Evolutionary conservation across 352 stramenopile species (phyloP), one percentile per base, ranked within the genome.

Genomic region (Pythium brachiatum): DNA sequence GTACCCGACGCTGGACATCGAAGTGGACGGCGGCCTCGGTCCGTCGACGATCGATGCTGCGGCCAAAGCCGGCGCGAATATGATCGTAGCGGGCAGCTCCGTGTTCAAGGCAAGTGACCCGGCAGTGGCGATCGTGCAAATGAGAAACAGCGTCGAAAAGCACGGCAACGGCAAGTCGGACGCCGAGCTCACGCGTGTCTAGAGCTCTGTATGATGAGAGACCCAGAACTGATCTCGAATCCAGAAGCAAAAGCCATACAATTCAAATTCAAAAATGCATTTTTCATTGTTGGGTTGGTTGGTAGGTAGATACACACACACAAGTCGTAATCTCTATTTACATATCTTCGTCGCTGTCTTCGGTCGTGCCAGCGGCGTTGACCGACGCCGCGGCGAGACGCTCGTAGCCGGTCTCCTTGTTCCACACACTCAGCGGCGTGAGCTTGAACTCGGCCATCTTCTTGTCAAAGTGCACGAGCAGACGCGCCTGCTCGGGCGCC

Each of bases 71-170:
- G 97, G 97, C 20, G 97, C 97, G 9, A 99, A 99, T 72, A 94
- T 98, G 73, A 98, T 99, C 68, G 97, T 99, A 13, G 95, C 96
- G 9, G 97, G 94, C 23, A 97, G 88, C 53, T 97, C 93, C 8
- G 89, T 99, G 36, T 99, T 98, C 70, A 89, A 88, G 39, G 83
- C 89, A 1, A 63, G 48, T 0, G 72, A 97, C 56, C 81, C 88
- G 20, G 81, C 74, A 7, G 60, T 53, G 18, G 78, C 83, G 29
- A 98, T 98, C 61, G 51, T 86, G 23, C 68, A 84, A 38, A 79
- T 98, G 80, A 76, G 88, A 43, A 65, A 91, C 68, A 94, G 86
- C 48, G 88, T 97, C 47, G 83, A 96, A 68, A 74, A 70, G 34
- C 75, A 72, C 26, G 86, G 86, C 53, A 94, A 95, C 48, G 86